Base-by-base conservation (phyloP, 352 stramenopile genomes). In the Pythium insidiosum region DNA sequence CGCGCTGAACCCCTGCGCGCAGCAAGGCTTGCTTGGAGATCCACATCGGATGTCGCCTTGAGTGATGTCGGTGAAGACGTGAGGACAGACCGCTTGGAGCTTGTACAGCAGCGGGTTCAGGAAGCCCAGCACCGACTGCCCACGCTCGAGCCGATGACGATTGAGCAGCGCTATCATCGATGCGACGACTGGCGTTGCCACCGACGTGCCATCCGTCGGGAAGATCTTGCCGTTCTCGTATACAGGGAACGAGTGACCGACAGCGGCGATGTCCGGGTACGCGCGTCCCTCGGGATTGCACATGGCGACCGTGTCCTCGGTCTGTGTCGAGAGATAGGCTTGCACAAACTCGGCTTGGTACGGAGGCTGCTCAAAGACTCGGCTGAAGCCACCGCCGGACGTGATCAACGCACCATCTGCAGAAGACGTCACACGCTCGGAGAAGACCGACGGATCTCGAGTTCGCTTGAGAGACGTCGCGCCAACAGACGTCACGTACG, bases 41-140 rank as follows among this genome's bases (percentile, higher is more conserved):
- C 73, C 74, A 18, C 78, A 90, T 23, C 67, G 52, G 21, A 68
- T 88, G 13, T 81, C 53, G 4, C 78, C 78, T 23, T 80, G 50
- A 0, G 67, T 76, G 41, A 90, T 70, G 45, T 90, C 78, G 0
- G 47, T 36, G 45, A 90, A 90, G 22, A 90, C 69, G n/a, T 81
- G 56, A 3, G 78, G 75, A 33, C 75, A 88, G 16, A 68, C 53
- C 0, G 66, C 53, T 25, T 72, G 52, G 7, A 88, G 44, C 22
- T 76, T 54, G 61, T 90, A 90, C 20, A 90, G 57, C 16, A 86
- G 47, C 6, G 78, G 78, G 22, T 87, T 86, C 5, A 88, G 48
- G 43, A 88, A 90, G 13, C 78, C 78, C 1, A 90, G 59, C 18
- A 62, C 56, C 0, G 68, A 56, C 4, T 66, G 25, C 0, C 62